A percentile compares a stretch with the other conserved stretches of the same genome.
Evolutionary conservation across 2,329 filamentous ascomycete species (phyloP).

Genomic region (Lachnellula cervina): DNA sequence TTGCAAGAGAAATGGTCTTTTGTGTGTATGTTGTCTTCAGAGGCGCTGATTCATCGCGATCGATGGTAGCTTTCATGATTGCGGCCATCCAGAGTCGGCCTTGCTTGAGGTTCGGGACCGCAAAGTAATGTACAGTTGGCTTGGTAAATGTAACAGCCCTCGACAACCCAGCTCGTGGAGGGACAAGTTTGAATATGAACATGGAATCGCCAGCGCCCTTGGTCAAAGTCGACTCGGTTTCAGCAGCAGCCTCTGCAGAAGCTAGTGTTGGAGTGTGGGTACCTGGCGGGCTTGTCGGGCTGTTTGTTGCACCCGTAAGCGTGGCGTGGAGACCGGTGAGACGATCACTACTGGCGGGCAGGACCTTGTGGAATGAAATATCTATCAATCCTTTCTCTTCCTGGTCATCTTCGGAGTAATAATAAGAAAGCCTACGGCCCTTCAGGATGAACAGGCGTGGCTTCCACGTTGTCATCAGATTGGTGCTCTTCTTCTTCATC

Average conservation of each 20-base stretch:
- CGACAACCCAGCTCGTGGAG: constrained; percentile 79
- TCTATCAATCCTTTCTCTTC: constrained; percentile 96
- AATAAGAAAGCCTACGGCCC: constrained; percentile 87
- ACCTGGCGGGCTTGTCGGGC: constrained; percentile 49
- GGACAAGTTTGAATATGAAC: constrained; percentile 98
- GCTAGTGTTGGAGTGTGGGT: constrained; percentile 43
- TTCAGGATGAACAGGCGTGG: constrained; percentile 92
- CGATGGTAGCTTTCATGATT: constrained; percentile 97
- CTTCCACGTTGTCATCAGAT: constrained; percentile 97
- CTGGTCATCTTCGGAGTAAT: constrained; percentile 87
- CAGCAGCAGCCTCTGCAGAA: constrained; percentile 37
- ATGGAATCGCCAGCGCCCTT: constrained; percentile 56
- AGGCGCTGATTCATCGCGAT: constrained; percentile 74
- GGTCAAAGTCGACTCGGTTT: constrained; percentile 32
- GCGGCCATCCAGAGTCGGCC: constrained; percentile 97
- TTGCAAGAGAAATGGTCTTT: constrained; percentile 88
- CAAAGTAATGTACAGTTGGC: constrained; percentile 95
- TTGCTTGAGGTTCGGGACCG: constrained; percentile 82
- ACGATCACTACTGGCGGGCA: constrained; percentile 86
- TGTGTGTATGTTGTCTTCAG: constrained; percentile 93
- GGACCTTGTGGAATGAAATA: constrained; percentile 94
- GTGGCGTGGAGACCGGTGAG: constrained; percentile 88
- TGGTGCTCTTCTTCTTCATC: constrained; percentile 99
- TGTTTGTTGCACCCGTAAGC: constrained; percentile 75
- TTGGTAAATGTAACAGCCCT: constrained; percentile 96